Percentiles rank a stretch among this genome's conserved stretches.
Evolutionary conservation across 371 early-diverging fungal species (phyloP).

Genomic region (Blakeslea trispora): DNA sequence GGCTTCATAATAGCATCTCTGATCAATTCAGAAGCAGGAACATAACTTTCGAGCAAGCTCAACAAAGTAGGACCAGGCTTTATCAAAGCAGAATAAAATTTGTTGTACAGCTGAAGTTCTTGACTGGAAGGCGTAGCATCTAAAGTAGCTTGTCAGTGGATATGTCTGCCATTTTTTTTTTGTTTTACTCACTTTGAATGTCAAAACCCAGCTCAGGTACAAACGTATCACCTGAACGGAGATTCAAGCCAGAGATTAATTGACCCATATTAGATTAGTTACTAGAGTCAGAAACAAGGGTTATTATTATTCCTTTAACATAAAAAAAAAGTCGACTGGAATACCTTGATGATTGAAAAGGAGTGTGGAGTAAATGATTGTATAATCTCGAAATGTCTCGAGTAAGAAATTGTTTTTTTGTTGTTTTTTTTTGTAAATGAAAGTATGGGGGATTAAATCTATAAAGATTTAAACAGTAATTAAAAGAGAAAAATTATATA

Average conservation of each 20-base stretch:
- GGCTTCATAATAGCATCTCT: conserved; percentile 81
- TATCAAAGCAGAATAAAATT: conserved; percentile 45
- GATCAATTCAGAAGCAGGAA: conserved; percentile 39
- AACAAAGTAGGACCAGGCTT: conserved; percentile 51
- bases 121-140: conserved; percentile 55
- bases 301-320: no score
- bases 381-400: no score
- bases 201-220: conserved; percentile 56
- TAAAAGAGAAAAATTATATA: no score
- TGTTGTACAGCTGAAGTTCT: conserved; percentile 54
- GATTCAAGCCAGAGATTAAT: conserved; percentile 44
- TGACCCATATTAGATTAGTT: conserved; percentile 35
- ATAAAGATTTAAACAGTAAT: no score
- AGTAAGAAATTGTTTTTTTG: no score
- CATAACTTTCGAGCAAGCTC: conserved; percentile 56
- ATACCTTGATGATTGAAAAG: no score
- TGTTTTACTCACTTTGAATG: conserved; percentile 41
- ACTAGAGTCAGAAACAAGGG: no score
- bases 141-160: conserved; percentile 19
- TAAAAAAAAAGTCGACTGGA: no score
- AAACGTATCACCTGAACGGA: conserved; percentile 41
- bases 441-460: no score
- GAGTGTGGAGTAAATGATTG: no score
- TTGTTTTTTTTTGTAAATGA: no score
- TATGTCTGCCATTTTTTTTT: not conserved